Conservation (phyloP, 1,284 basidiomycete genomes). For the Microbotryomycetes sp. region DNA sequence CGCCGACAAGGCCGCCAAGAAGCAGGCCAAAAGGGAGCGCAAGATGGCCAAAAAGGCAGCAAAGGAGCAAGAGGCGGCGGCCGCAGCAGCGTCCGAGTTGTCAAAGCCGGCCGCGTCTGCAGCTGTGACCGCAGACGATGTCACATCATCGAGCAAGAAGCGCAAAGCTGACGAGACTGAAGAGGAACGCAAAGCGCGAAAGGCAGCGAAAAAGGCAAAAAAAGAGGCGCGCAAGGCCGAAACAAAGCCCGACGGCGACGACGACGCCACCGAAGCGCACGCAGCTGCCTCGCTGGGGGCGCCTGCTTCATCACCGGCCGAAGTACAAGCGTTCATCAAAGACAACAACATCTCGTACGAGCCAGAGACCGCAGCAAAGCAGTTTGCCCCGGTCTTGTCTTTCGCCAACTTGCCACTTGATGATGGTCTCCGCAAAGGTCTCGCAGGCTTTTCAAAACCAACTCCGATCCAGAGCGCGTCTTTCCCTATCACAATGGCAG, state of each 20-base stretch:
- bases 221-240: slow-evolving; percentile 55
- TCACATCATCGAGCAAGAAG: slow-evolving; percentile 7
- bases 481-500: slow-evolving; percentile 45
- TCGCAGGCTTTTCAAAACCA: slow-evolving; percentile 70
- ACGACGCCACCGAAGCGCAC: slow-evolving; percentile 22
- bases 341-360: slow-evolving; percentile 67
- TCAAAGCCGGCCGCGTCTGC: slow-evolving; percentile 4
- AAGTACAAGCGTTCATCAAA: slow-evolving; percentile 58
- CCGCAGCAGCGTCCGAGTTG: background rate
- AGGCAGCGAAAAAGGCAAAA: slow-evolving; percentile 87
- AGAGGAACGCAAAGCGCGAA: slow-evolving; percentile 46
- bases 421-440: slow-evolving; percentile 54
- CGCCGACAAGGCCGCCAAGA: slow-evolving; percentile 18
- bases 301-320: slow-evolving; percentile 38
- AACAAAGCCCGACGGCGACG: slow-evolving; percentile 11
- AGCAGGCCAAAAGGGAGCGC: slow-evolving; percentile 22
- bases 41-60: slow-evolving; percentile 17
- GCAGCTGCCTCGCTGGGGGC: slow-evolving; percentile 31
- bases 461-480: slow-evolving; percentile 94
- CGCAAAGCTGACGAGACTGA: background rate
- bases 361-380: slow-evolving; percentile 45
- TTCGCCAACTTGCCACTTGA: slow-evolving; percentile 68
- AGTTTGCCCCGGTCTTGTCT: slow-evolving; percentile 62
- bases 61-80: background rate
- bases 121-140: background rate